phyloP scores from a whole-genome alignment of 768 basidiomycete genomes.

The Boletus coccyginus region DNA sequence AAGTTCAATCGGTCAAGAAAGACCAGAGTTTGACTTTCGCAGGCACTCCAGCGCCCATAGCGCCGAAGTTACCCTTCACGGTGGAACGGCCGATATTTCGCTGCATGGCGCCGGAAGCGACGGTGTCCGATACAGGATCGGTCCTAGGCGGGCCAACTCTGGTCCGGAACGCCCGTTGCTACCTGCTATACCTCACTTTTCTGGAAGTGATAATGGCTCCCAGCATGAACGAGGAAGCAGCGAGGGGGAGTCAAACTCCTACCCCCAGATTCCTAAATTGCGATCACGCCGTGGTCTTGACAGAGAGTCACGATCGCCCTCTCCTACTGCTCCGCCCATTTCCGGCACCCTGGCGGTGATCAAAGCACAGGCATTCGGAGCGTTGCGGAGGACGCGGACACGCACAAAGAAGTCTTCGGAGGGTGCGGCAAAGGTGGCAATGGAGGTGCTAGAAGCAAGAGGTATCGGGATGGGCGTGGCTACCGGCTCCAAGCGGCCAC shows the following conservation, averaged over 20 bases:
- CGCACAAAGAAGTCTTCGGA: slow-evolving; percentile 72
- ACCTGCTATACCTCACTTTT: slow-evolving; percentile 46
- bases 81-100: slow-evolving; percentile 72
- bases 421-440: slow-evolving; percentile 66
- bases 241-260: slow-evolving; percentile 51
- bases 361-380: slow-evolving; percentile 88
- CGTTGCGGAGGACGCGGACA: slow-evolving; percentile 73
- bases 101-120: slow-evolving; percentile 50
- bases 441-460: slow-evolving; percentile 79
- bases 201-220: slow-evolving; percentile 50
- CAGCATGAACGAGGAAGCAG: slow-evolving; percentile 54
- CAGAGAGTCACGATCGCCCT: slow-evolving; percentile 46
- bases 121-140: slow-evolving; percentile 58
- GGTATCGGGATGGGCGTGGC: slow-evolving; percentile 59
- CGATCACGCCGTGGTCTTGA: slow-evolving; percentile 49
- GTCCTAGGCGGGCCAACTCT: slow-evolving; percentile 46
- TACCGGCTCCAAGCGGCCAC: slow-evolving; percentile 39
- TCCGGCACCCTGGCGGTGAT: slow-evolving; percentile 86
- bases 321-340: slow-evolving; percentile 47
- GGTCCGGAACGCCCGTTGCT: slow-evolving; percentile 48
- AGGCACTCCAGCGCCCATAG: slow-evolving; percentile 50
- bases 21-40: slow-evolving; percentile 65
- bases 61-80: slow-evolving; percentile 68
- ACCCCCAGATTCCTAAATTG: slow-evolving; percentile 39
- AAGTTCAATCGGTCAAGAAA: slow-evolving; percentile 48